Evolutionary conservation across 2,329 filamentous ascomycete species (phyloP).

Genomic region (Elsinoe batatas): DNA sequence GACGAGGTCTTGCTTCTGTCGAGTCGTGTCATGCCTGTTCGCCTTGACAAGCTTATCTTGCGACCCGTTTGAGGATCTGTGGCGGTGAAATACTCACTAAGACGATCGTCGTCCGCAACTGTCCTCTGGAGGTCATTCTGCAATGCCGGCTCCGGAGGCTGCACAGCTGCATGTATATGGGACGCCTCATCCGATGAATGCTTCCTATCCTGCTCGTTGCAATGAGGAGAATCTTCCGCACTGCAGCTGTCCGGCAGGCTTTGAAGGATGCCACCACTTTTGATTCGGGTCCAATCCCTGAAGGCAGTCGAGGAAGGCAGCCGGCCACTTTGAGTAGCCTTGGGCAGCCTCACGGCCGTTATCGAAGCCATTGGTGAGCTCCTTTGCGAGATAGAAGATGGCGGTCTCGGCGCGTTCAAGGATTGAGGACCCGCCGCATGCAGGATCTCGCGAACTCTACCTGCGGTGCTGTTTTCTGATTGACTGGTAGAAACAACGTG

Average conservation of each 20-base stretch:
- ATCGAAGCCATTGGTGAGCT: not conserved
- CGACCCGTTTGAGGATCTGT: not conserved
- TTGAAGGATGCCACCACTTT: conserved; percentile 30
- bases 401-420: not conserved
- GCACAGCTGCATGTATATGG: too few relatives aligned
- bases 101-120: not conserved
- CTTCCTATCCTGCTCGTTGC: not conserved
- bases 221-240: too few relatives aligned
- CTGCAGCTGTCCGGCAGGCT: conserved; percentile 18
- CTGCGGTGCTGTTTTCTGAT: not conserved
- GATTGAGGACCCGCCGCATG: not conserved
- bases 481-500: too few relatives aligned
- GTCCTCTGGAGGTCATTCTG: not conserved
- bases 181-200: not conserved
- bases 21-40: not conserved
- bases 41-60: not conserved
- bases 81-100: not conserved
- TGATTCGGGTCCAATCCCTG: conserved; percentile 36
- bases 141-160: too few relatives aligned
- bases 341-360: not conserved
- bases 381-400: not conserved
- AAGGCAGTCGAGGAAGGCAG: conserved; percentile 17
- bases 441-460: not conserved
- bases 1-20: too few relatives aligned
- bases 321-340: not conserved